Evolutionary conservation across 2,329 filamentous ascomycete genomes (phyloP), one percentile per base, ranked within the genome.

Genomic region (Penicillium sp.): DNA sequence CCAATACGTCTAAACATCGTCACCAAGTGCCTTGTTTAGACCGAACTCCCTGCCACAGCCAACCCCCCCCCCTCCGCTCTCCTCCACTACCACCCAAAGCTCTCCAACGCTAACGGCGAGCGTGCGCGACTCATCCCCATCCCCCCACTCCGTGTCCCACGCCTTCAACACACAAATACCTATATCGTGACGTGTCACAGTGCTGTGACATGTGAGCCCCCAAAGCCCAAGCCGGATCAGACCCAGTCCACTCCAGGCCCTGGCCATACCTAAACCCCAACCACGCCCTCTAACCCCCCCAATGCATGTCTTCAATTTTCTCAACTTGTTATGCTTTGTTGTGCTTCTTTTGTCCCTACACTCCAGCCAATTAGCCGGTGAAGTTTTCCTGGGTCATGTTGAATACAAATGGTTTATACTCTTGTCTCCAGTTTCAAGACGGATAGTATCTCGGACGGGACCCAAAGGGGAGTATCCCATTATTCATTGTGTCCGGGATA

Each of bases 1-100:
- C 57, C 92, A 96, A 83, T 96, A 96, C 74, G 91, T 96, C 75
- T 96, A 89, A 82, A 76, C 50, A 13, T 50, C 49, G n/a, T 56
- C 35, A 36, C n/a, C 13, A 6, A 22, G 31, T n/a, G 18, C 51
- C 24, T n/a, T n/a, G 7, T 19, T 11, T 49, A 36, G 27, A 24
- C 36, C 36, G n/a, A 40, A 43, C 44, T 31, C 46, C 49, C 47
- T 24, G 44, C 22, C 49, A 58, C 39, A n/a, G 24, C 40, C 43
- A 7, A 18, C 43, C 13, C 41, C n/a, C 19, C 43, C 13, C 41
- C n/a, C 19, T 1, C 6, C 50, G 6, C 50, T 35, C 36, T 18
- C 18, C 14, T 10, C 22, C 43, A 22, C 11, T 16, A 9, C 16
- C 9, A 22, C n/a, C 31, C 31, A 35, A 19, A 31, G n/a, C 27